Base-by-base conservation (phyloP, 768 basidiomycete species). In the Ramaria sp. region DNA sequence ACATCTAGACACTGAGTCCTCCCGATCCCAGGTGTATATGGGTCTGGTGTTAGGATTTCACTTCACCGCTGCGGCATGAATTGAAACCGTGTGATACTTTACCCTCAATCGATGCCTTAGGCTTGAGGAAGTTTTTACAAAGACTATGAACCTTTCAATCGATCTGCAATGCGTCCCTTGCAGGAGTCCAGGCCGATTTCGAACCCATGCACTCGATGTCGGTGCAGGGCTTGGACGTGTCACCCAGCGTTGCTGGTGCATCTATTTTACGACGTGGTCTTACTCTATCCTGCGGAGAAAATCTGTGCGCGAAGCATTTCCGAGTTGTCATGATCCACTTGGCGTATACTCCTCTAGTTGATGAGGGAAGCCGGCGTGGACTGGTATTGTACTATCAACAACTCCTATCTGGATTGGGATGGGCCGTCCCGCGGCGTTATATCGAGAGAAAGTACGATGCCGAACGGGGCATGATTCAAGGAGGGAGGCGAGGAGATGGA, bases 141-240 rank as follows among this genome's bases (percentile, higher is more conserved):
- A 77, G 83, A 59, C 80, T 98, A 24, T 86, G 79, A 51, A 82
- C 76, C 22, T 82, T 97, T n/a, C n/a, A n/a, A n/a, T 51, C 75
- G 84, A 5, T 91, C 90, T 38, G 81, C 88, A 2, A 68, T 91
- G 50, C 77, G 79, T 50, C 81, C 77, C 1, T 73, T 82, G 34
- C 60, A 65, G 54, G 63, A 38, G 1, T 57, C 60, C 49, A 54
- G 49, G 42, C 61, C 53, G 41, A 51, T n/a, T 66, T 11, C 74
- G 81, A 47, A 80, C 75, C 27, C 80, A 90, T 46, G 93, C 88
- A 0, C 78, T 99, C 20, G 95, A 99, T 65, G 91, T 93, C 58
- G 95, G 88, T 15, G 93, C 93, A 6, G 95, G 95, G 11, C 85
- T 99, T 48, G 95, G 95, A 10, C 84, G 95, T 53, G 92, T 96